A percentile compares a stretch with the other conserved stretches of the same genome.
Conservation (phyloP, 495 filamentous ascomycete genomes). For the Aspergillus nanangensis region DNA sequence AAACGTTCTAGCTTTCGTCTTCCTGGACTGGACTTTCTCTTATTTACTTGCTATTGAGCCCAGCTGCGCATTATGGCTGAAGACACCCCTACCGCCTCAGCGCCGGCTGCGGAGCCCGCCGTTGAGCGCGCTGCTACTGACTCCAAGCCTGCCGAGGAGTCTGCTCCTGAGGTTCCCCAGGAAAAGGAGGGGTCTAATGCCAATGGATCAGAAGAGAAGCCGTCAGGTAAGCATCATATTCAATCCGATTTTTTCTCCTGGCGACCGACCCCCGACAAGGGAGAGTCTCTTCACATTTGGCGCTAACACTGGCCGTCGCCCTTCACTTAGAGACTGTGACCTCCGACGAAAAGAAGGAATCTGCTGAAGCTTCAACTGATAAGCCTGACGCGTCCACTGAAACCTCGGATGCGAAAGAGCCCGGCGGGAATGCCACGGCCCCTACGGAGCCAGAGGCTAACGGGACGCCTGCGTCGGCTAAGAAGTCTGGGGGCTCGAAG, state of each 20-base stretch:
- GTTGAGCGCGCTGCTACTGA: conserved; percentile 32
- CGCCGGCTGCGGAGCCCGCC: conserved; percentile 29
- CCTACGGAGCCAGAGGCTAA: conserved; percentile 31
- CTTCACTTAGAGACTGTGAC: conserved; percentile 17
- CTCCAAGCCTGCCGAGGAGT: conserved; percentile 16
- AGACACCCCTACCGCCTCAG: conserved; percentile 30
- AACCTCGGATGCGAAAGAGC: conserved; percentile 29
- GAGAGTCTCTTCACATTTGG: neutral
- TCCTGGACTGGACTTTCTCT: conserved; percentile 5
- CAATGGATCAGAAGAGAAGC: conserved; percentile 27
- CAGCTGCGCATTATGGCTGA: conserved; percentile 40
- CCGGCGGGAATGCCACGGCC: conserved; percentile 19
- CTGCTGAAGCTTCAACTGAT: conserved; percentile 20
- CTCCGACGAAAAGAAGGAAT: conserved; percentile 28
- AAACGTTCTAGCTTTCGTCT: conserved; percentile 9
- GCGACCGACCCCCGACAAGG: no score
- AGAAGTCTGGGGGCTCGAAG: conserved; percentile 38
- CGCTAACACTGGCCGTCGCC: neutral
- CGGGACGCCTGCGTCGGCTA: conserved; percentile 42
- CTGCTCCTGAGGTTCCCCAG: conserved; percentile 17
- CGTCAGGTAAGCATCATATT: conserved; percentile 26
- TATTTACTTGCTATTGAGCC: conserved; percentile 10
- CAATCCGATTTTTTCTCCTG: no score
- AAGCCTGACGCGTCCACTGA: conserved; percentile 22
- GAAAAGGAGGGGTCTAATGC: conserved; percentile 27